A percentile compares a stretch with the other conserved stretches of the same genome.
phyloP scores from a whole-genome alignment of 495 filamentous ascomycete genomes.

The Astrothelium macrocarpum region DNA sequence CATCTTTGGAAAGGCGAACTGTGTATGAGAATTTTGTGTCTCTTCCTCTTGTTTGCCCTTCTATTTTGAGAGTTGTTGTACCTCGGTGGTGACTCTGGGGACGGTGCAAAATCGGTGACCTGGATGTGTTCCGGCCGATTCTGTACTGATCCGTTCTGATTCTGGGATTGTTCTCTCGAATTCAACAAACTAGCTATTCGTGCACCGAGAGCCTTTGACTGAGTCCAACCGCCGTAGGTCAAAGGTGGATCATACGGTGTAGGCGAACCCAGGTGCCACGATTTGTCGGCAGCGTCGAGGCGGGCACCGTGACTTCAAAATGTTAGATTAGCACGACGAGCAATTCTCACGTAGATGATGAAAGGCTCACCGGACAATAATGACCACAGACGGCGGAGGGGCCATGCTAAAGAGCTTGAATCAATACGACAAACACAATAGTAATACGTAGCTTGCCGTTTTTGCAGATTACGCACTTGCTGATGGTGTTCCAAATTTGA shows the following conservation, averaged over 20 bases:
- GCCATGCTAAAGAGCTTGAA: conserved; percentile 33
- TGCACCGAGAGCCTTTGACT: conserved; percentile 66
- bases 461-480: background rate
- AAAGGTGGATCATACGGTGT: conserved; percentile 94
- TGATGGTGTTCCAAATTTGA: background rate
- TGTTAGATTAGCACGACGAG: background rate
- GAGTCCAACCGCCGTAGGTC: conserved; percentile 88
- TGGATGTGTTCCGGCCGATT: background rate
- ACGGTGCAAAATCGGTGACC: background rate
- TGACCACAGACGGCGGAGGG: conserved; percentile 56
- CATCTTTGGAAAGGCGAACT: conserved; percentile 88
- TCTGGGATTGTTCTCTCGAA: conserved; percentile 31
- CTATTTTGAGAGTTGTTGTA: conserved; percentile 3
- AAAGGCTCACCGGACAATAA: conserved; percentile 60
- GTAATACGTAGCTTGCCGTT: background rate
- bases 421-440: background rate
- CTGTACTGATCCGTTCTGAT: background rate
- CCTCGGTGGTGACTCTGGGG: conserved; percentile 1
- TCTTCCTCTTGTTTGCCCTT: conserved; percentile 37
- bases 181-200: conserved; percentile 68
- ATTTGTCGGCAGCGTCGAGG: conserved; percentile 83
- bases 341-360: background rate
- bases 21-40: conserved; percentile 76
- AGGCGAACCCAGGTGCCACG: conserved; percentile 91
- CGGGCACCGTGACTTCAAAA: conserved; percentile 71